Evolutionary conservation across 2,329 filamentous ascomycete species (phyloP).

Genomic region (Alternaria ethzedia): DNA sequence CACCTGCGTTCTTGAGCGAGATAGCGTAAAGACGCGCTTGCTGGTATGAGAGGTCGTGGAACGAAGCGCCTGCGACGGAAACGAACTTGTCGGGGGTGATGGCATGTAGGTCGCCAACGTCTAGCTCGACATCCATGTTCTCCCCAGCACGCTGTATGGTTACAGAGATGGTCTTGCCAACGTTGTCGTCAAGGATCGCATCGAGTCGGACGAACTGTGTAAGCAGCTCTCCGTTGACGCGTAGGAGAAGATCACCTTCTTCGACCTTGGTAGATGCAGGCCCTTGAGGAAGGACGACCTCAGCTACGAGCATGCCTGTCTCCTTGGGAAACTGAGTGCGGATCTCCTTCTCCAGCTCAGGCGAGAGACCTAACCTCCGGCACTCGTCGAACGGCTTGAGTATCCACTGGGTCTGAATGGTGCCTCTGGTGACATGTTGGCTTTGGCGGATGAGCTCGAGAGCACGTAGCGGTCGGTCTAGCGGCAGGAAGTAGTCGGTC

Average conservation of each 20-base stretch:
- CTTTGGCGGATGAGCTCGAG: constrained; percentile 82
- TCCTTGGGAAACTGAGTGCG: constrained; percentile 86
- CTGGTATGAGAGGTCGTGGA: constrained; percentile 96
- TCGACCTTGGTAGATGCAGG: constrained; percentile 86
- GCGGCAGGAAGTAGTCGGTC: constrained; percentile 94
- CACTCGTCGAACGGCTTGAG: constrained; percentile 98
- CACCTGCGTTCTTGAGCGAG: constrained; percentile 75
- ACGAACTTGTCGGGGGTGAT: constrained; percentile 98
- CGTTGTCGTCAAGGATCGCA: constrained; percentile 87
- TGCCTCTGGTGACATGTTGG: constrained; percentile 80
- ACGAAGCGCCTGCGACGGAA: constrained; percentile 89
- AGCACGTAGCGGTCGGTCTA: constrained; percentile 88
- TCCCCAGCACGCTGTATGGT: constrained; percentile 88
- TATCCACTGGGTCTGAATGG: constrained; percentile 97
- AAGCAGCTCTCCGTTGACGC: constrained; percentile 90
- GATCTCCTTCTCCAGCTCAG: constrained; percentile 85
- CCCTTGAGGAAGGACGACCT: constrained; percentile 90
- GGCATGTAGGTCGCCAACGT: constrained; percentile 86
- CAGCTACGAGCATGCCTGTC: constrained; percentile 95
- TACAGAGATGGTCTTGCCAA: constrained; percentile 77
- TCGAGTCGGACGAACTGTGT: constrained; percentile 93
- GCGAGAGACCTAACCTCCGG: constrained; percentile 80
- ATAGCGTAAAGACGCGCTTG: constrained; percentile 96
- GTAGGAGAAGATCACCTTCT: constrained; percentile 91
- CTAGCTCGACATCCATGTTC: constrained; percentile 82